Base-by-base conservation (phyloP, 1,139 yeast species). In the Kurtzmaniella quercitrusa region DNA sequence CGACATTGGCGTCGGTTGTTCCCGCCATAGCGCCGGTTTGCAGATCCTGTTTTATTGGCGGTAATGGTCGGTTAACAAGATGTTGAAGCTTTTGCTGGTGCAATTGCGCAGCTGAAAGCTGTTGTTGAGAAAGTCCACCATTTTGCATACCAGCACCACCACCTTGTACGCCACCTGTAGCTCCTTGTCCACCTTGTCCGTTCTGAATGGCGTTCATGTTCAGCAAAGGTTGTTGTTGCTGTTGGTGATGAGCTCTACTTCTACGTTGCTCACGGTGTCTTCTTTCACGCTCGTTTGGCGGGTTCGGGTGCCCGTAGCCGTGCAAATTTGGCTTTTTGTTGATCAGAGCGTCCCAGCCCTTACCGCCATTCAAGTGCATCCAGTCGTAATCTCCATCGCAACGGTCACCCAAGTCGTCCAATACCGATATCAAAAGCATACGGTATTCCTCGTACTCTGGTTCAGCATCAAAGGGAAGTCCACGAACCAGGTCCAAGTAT, bases 371-470 rank as follows among this genome's bases (percentile, higher is more conserved):
- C 56, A 91, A 78, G 57, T 82, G 87, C 84, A 87, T 82, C 98
- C 98, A 91, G 66, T 91, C 98, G 63, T 87, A 91, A 55, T 82
- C 87, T 39, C 88, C 95, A 60, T 89, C 96, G 55, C 86, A 87
- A 41, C 69, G 65, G 57, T 84, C 86, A 32, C 89, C 89, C 52
- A 81, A 72, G 47, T 81, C 81, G 50, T 77, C 79, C 54, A 91
- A 72, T 3, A 87, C 86, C 39, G 85, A 81, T 47, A 86, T 76
- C 69, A 91, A 82, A 48, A 91, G 71, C 63, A 78, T 78, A 47
- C 94, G 76, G 56, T 88, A 78, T 58, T 87, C 88, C 60, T 78
- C 81, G 61, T 85, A 85, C 59, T 84, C 91, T 1, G 94, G 94
- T 32, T 80, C 79, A 53, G 84, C 91, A 56, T 85, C 93, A 56